Evolutionary conservation across 2,329 filamentous ascomycete genomes (phyloP).

Genomic region (Aquanectria penicillioides): DNA sequence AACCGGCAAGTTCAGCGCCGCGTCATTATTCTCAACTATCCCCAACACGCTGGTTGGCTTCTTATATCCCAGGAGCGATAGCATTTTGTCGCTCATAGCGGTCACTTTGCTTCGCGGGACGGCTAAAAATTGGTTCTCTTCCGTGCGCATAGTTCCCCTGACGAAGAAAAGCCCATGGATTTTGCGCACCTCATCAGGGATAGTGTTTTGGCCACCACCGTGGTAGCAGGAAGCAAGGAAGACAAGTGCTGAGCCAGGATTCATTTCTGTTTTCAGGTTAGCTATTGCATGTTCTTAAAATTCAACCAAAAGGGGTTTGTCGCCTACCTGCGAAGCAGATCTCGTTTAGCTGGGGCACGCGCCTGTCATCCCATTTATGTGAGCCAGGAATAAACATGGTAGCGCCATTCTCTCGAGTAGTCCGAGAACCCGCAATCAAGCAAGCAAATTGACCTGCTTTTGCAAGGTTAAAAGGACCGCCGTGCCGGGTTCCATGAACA

Average conservation of each 20-base stretch:
- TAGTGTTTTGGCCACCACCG: background rate
- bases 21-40: background rate
- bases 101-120: background rate
- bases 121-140: background rate
- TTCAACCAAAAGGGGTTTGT: background rate
- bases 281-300: too few species aligned
- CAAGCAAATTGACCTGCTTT: background rate
- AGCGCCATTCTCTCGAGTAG: background rate
- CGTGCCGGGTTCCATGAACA: background rate
- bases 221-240: background rate
- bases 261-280: background rate
- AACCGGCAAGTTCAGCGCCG: background rate
- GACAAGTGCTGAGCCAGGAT: background rate
- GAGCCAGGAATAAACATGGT: background rate
- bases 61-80: background rate
- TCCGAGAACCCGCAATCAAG: background rate
- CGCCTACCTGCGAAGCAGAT: background rate
- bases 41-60: background rate
- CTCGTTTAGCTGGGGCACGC: background rate
- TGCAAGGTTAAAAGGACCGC: background rate
- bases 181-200: background rate
- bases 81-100: background rate
- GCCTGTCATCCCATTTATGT: background rate
- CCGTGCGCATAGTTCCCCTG: background rate
- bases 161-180: background rate